These are phyloP conservation scores for Phyllosticta citrichinensis DNA, from an alignment of 2,329 filamentous ascomycete genomes.

Conservation along the genomic window DNA sequence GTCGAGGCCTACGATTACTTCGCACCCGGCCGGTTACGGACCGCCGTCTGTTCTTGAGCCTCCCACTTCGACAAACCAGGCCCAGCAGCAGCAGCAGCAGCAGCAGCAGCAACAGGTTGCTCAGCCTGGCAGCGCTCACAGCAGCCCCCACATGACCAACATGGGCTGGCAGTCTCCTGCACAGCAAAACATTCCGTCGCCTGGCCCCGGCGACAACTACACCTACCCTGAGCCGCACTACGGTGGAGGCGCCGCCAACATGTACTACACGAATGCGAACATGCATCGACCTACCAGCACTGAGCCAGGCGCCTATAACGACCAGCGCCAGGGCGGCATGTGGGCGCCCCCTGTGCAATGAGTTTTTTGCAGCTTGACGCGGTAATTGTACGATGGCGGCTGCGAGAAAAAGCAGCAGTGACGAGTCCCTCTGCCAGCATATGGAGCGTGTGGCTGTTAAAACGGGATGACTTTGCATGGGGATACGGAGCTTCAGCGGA, in stretches of 20 bases:
- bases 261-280: slow-evolving; percentile 62
- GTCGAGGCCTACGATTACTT: slow-evolving; percentile 57
- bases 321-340: slow-evolving; percentile 29
- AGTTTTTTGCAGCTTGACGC: slow-evolving; percentile 11
- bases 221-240: slow-evolving; percentile 69
- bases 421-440: not conserved
- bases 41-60: slow-evolving; percentile 76
- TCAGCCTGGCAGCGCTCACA: slow-evolving; percentile 58
- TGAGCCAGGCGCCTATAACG: slow-evolving; percentile 44
- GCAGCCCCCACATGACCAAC: slow-evolving; percentile 75
- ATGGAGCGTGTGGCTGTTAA: not conserved
- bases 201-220: slow-evolving; percentile 59
- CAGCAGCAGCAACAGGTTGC: slow-evolving; percentile 68
- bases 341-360: slow-evolving; percentile 35
- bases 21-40: slow-evolving; percentile 74
- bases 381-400: slow-evolving; percentile 14
- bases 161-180: slow-evolving; percentile 82
- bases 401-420: slow-evolving; percentile 3
- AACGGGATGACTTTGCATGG: slow-evolving; percentile 10
- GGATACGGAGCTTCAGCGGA: slow-evolving; percentile 9
- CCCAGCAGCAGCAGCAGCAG: slow-evolving; percentile 65
- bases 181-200: slow-evolving; percentile 62
- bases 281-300: slow-evolving; percentile 67
- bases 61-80: slow-evolving; percentile 64
- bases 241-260: slow-evolving; percentile 48